These are phyloP conservation scores for Royoungia palumana DNA, from an alignment of 768 basidiomycete genomes.

Conservation along the genomic window DNA sequence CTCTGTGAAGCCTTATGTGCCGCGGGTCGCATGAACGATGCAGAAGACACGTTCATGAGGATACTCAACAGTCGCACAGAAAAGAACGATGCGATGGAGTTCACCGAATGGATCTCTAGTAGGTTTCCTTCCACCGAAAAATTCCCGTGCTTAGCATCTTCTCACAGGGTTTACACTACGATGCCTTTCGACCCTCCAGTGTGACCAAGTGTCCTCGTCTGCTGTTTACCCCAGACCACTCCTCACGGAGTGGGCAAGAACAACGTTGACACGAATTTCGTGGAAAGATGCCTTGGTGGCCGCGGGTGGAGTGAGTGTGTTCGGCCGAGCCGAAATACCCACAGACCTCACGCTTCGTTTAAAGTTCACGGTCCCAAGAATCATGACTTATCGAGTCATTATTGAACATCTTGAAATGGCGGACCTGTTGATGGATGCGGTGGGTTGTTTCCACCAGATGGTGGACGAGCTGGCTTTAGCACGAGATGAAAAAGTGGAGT, in stretches of 20 bases:
- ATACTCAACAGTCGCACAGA: background rate
- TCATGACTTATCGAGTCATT: background rate
- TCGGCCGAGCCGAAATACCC: too few species aligned
- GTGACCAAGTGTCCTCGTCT: background rate
- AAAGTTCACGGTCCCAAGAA: background rate
- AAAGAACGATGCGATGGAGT: background rate
- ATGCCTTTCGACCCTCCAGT: background rate
- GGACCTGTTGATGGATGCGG: too few species aligned
- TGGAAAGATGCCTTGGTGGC: conserved; percentile 1
- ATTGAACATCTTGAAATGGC: background rate
- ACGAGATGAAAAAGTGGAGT: too few species aligned
- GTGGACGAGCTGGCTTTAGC: too few species aligned
- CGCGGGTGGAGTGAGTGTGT: background rate
- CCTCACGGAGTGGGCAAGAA: background rate
- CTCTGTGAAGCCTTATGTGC: conserved; percentile 6
- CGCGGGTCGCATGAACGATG: background rate
- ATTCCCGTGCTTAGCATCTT: background rate
- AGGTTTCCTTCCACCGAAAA: background rate
- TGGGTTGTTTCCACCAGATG: too few species aligned
- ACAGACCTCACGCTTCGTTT: background rate
- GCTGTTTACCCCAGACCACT: background rate
- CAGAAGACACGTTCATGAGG: background rate
- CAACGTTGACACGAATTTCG: background rate
- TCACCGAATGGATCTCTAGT: background rate
- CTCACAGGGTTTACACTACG: background rate